These are phyloP conservation scores for Eutrema yunnanense DNA, from an alignment of 345 rosid species.

Conservation along the genomic window DNA sequence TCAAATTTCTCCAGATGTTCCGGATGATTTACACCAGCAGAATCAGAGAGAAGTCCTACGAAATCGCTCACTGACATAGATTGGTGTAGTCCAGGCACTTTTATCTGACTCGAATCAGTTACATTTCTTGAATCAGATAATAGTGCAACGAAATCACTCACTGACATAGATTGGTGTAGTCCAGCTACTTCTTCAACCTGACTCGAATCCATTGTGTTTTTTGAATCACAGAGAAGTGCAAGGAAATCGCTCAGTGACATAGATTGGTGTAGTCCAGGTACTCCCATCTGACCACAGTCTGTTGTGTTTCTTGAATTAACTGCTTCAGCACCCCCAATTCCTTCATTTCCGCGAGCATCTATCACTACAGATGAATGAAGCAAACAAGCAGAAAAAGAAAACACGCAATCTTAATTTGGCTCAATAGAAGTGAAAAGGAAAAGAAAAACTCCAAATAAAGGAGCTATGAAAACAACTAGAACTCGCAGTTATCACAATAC, in stretches of 20 bases:
- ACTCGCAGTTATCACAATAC: constrained; percentile 30
- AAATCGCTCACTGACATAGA: constrained; percentile 90
- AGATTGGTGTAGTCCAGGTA: constrained; percentile 74
- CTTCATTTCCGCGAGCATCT: constrained; percentile 58
- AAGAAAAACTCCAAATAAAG: not conserved
- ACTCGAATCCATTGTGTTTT: constrained; percentile 49
- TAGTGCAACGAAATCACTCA: constrained; percentile 59
- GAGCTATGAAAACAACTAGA: not conserved
- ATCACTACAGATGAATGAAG: constrained; percentile 36
- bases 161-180: constrained; percentile 75
- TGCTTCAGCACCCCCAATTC: constrained; percentile 47
- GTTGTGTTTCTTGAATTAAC: constrained; percentile 51
- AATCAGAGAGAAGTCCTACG: constrained; percentile 74
- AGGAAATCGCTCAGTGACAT: constrained; percentile 86
- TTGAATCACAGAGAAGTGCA: constrained; percentile 64
- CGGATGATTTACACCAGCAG: constrained; percentile 46
- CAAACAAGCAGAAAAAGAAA: not conserved
- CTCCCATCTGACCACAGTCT: constrained; percentile 49
- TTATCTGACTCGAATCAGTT: constrained; percentile 68
- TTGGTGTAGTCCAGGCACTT: constrained; percentile 77
- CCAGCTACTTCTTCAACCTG: constrained; percentile 71
- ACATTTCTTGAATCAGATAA: constrained; percentile 44
- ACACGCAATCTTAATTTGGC: not conserved
- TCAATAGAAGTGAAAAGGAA: not conserved
- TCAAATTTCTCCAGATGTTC: constrained; percentile 56